Percentiles rank a stretch among this genome's conserved stretches.
These are phyloP conservation scores for Pichia sp. DNA, from an alignment of 1,139 yeast species.

Conservation along the genomic window DNA sequence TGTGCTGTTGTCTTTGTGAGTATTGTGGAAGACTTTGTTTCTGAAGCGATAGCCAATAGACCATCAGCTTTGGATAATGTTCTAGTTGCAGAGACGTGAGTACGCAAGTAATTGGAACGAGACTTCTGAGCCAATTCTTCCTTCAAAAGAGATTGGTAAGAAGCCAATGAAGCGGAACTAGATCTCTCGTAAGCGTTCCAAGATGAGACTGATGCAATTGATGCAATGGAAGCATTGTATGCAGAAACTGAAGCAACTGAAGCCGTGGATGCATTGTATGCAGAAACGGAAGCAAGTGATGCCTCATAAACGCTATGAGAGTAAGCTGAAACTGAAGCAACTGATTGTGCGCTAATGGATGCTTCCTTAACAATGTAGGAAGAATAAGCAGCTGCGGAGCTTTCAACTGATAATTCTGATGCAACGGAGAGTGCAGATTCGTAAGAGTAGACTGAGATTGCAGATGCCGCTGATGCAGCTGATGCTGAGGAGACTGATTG, in stretches of 20 bases:
- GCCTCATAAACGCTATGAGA: conserved; percentile 17
- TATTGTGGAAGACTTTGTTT: conserved; percentile 19
- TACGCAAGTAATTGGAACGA: conserved; percentile 21
- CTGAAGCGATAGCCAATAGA: conserved; percentile 26
- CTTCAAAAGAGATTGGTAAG: conserved; percentile 8
- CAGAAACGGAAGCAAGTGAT: conserved; percentile 18
- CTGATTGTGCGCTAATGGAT: conserved; percentile 10
- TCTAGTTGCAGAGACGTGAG: conserved; percentile 15
- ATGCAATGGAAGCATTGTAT: neutral
- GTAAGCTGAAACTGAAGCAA: conserved; percentile 9
- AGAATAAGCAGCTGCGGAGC: conserved; percentile 20
- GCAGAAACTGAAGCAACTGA: neutral
- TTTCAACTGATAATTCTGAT: conserved; percentile 13
- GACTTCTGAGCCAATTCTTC: conserved; percentile 15
- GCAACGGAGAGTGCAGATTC: conserved; percentile 20
- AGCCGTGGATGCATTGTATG: conserved; percentile 15
- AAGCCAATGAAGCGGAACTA: conserved; percentile 8
- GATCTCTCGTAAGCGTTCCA: conserved; percentile 1
- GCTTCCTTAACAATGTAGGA: conserved; percentile 20
- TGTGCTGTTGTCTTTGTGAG: conserved; percentile 25
- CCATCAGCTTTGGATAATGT: conserved; percentile 24
- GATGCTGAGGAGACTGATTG: conserved; percentile 10
- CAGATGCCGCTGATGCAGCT: conserved; percentile 13
- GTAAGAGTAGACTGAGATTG: conserved; percentile 15
- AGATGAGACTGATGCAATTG: conserved; percentile 3